Conservation (phyloP, 306 rosid species). For the Gleditsia sinensis region DNA sequence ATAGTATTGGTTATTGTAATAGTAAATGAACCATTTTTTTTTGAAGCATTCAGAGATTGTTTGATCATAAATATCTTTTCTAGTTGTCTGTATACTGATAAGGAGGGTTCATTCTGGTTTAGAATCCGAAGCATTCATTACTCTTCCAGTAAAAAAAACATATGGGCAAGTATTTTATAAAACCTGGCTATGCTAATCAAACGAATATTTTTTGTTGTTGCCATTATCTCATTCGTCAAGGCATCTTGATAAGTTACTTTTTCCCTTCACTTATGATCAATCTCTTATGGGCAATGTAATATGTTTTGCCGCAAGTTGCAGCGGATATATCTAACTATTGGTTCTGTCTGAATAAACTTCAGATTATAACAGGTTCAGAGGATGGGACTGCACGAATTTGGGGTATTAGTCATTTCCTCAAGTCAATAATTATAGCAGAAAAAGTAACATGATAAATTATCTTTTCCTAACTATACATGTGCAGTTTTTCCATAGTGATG, state of each 20-base stretch:
- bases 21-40: not conserved
- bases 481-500: slow-evolving; percentile 11
- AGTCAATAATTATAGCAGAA: slow-evolving; percentile 19
- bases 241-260: not conserved
- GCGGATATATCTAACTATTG: slow-evolving; percentile 32
- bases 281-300: not conserved
- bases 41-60: not conserved
- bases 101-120: not conserved
- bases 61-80: slow-evolving; percentile 9
- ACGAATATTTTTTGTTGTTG: slow-evolving; percentile 3
- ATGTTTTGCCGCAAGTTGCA: not conserved
- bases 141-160: slow-evolving; percentile 6
- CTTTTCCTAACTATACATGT: slow-evolving; percentile 12
- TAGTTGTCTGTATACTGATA: not conserved
- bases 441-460: not conserved
- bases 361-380: slow-evolving; percentile 96
- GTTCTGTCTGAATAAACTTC: slow-evolving; percentile 39
- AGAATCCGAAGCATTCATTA: slow-evolving; percentile 13
- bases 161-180: slow-evolving; percentile 11
- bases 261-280: not conserved
- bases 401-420: slow-evolving; percentile 58
- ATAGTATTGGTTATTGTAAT: not conserved
- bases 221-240: slow-evolving; percentile 11
- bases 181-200: not conserved
- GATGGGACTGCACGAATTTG: slow-evolving; percentile 87